Base-by-base conservation (phyloP, 2,329 filamentous ascomycete species). In the Aulographum hederae region DNA sequence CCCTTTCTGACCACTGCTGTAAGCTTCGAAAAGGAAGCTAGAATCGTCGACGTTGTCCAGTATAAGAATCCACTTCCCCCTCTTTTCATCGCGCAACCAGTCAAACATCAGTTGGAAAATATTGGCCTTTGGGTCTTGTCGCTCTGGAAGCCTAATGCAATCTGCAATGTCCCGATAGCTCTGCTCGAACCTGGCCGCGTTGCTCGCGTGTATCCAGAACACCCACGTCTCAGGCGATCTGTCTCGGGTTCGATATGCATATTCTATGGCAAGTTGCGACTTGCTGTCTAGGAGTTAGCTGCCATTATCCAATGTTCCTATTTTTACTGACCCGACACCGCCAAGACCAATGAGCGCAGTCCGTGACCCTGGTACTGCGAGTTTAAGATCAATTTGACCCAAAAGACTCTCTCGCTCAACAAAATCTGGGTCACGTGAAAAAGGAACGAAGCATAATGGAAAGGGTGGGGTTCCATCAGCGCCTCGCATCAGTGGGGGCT, bases 281-380 rank as follows among this genome's bases (percentile, higher is more conserved):
- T 34, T 29, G 15, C 12, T n/a, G n/a, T n/a, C n/a, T n/a, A n/a
- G n/a, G n/a, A n/a, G n/a, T n/a, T n/a, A n/a, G n/a, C n/a, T n/a
- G 11, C 8, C 32, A 10, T 10, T 20, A 6, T 18, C 29, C 18
- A 17, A 11, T 11, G n/a, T 6, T 20, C 11, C 13, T n/a, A 18
- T 5, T 30, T 32, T 19, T 15, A 33, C 37, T 26, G 25, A 42
- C 30, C 46, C 46, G 14, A 47, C 35, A 20, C 44, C 44, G 10
- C 44, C 43, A 15, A 42, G 35, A 19, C 46, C 45, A 6, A 46
- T 38, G 4, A 48, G 42, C 10, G 43, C 45, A 23, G 29, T 31
- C 4, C 45, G 37, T 16, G 34, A 28, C 12, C 13, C 34, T 16
- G 42, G 35, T 18, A 17, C 25, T 6, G 35, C 17, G 36, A 37